A percentile compares a stretch with the other conserved stretches of the same genome.
Conservation (phyloP, 805 yeast genomes). For the Ascoidea asiatica region DNA sequence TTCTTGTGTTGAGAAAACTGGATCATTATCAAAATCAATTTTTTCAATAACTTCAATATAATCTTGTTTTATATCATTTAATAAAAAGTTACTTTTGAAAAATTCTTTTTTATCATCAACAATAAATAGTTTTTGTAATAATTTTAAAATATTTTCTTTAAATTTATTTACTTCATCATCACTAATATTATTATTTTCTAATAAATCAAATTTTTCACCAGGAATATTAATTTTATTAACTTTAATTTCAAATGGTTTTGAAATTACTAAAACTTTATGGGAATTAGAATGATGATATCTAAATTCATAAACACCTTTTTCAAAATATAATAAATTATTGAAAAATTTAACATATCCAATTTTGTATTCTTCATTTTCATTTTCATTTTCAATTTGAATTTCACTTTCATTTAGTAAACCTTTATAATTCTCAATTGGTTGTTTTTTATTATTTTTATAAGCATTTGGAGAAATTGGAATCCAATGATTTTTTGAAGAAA, state of each 20-base stretch:
- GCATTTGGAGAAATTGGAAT: constrained; percentile 25
- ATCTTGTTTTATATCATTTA: background rate
- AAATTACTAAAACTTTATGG: constrained; percentile 55
- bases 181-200: background rate
- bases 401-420: background rate
- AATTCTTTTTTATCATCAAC: background rate
- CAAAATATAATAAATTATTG: constrained; percentile 39
- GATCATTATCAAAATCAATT: too few relatives aligned
- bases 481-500: constrained; percentile 63
- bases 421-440: constrained; percentile 9
- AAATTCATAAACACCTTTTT: constrained; percentile 60
- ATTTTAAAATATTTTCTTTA: too few relatives aligned
- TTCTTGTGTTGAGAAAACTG: background rate
- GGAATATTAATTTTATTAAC: constrained; percentile 21
- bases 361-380: constrained; percentile 12
- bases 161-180: constrained; percentile 3
- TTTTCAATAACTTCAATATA: background rate
- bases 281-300: constrained; percentile 55
- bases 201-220: background rate
- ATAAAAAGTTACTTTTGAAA: too few relatives aligned
- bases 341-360: constrained; percentile 37
- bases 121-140: background rate
- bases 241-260: constrained; percentile 53
- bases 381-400: constrained; percentile 2
- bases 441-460: constrained; percentile 15